Conservation (phyloP, 345 rosid genomes). For the Aegle marmelos region DNA sequence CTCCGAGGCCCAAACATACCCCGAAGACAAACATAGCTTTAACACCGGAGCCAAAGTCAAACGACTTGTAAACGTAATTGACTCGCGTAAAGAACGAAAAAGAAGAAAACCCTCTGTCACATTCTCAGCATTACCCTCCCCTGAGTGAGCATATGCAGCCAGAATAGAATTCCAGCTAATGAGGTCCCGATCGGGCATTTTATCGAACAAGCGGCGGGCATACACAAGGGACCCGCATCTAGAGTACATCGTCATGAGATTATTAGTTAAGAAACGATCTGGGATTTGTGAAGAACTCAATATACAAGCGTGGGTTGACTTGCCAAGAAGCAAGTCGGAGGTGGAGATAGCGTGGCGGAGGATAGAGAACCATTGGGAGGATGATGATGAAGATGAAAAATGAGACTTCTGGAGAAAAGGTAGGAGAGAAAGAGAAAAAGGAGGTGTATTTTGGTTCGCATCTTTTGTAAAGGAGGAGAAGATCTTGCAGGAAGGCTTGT, state of each 20-base stretch:
- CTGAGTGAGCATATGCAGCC: slow-evolving; percentile 50
- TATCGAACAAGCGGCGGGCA: slow-evolving; percentile 56
- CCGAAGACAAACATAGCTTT: slow-evolving; percentile 49
- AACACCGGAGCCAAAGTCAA: slow-evolving; percentile 53
- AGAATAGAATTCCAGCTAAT: slow-evolving; percentile 59
- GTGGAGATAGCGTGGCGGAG: slow-evolving; percentile 52
- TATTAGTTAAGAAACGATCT: slow-evolving; percentile 53
- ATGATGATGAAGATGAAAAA: slow-evolving; percentile 26
- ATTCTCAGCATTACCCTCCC: slow-evolving; percentile 16
- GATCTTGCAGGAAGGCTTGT: neutral
- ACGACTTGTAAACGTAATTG: slow-evolving; percentile 33
- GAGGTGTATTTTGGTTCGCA: neutral
- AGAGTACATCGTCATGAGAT: slow-evolving; percentile 45
- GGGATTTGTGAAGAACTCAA: slow-evolving; percentile 25
- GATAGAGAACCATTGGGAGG: slow-evolving; percentile 49
- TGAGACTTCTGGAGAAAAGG: neutral
- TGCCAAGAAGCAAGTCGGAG: slow-evolving; percentile 45
- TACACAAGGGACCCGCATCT: slow-evolving; percentile 48
- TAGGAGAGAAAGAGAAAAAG: neutral
- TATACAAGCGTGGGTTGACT: slow-evolving; percentile 44
- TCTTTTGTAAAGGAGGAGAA: neutral
- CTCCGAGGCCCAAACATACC: slow-evolving; percentile 46
- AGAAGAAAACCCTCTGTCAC: slow-evolving; percentile 34
- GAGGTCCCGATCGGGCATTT: slow-evolving; percentile 45
- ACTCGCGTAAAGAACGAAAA: slow-evolving; percentile 35